Evolutionary conservation across 192 early-diverging fungal species (phyloP).

Genomic region (Coemansia sp.): DNA sequence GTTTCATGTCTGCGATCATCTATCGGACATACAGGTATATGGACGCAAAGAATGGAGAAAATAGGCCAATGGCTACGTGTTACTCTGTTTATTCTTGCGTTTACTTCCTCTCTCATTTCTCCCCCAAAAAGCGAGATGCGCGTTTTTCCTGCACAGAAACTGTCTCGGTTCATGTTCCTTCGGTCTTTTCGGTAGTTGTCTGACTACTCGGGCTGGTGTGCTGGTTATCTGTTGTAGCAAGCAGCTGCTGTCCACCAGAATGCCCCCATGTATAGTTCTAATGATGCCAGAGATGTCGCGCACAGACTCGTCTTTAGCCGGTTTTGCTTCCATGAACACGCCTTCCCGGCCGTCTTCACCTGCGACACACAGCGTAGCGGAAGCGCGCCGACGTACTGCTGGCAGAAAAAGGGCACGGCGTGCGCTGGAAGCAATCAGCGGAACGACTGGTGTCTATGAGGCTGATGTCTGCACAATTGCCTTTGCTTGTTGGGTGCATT

Average conservation of each 20-base stretch:
- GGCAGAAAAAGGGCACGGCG: background rate
- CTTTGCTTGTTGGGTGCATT: background rate
- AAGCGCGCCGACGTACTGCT: background rate
- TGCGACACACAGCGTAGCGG: background rate
- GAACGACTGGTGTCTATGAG: background rate
- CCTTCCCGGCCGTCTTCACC: background rate
- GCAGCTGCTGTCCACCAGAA: no score
- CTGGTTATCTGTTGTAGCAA: no score
- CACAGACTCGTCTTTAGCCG: no score
- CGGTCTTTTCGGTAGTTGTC: no score
- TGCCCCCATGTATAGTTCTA: no score
- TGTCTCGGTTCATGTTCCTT: no score
- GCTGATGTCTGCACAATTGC: conserved; percentile 4
- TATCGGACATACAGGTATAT: background rate
- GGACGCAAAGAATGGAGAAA: background rate
- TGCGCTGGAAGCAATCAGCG: background rate
- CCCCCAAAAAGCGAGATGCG: no score
- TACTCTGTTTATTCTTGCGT: background rate
- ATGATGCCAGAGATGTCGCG: no score
- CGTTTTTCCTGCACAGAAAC: no score
- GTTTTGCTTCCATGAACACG: background rate
- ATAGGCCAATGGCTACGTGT: background rate
- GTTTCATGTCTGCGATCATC: background rate
- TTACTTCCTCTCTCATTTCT: no score
- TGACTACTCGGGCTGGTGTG: no score